Evolutionary conservation across 2,329 filamentous ascomycete genomes (phyloP), one percentile per base, ranked within the genome.

Genomic region (Thielaviopsis musarum): DNA sequence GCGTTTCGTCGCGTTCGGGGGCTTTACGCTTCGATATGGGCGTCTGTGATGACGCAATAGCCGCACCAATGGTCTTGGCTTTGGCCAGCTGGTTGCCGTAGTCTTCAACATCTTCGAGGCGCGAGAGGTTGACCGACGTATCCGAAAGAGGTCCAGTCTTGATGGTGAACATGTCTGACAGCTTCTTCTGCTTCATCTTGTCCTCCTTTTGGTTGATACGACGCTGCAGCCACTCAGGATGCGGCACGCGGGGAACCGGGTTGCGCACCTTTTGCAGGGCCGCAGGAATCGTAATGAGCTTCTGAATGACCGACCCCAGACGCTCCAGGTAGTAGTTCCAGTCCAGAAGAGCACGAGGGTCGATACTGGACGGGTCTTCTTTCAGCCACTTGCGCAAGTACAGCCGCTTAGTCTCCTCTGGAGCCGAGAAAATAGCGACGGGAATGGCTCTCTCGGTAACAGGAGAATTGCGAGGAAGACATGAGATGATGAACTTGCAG

Each of bases 401-500:
- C 67, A 84, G 82, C 56, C 88, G 82, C 73, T 96, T 97, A 60
- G 94, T 85, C 5, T 82, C 80, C 60, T 91, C 84, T 59, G 97
- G 91, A 0, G 93, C 90, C 0, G 93, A 96, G 71, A 98, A 97
- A 63, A 99, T 98, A 21, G 93, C 90, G 5, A 98, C 90, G 0
- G 93, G 93, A 61, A 98, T 81, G 22, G 93, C 93, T 66, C 93
- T 81, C 65, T 98, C 94, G 0, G 93, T 98, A 62, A 98, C 91
- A 1, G 93, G 91, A 0, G 91, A 88, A 67, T 88, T 88, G 67
- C 84, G 87, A 3, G 93, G 93, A 63, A 80, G 82, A 15, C 89
- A 80, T 57, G 91, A 95, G 67, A 99, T 96, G 69, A 99, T 96
- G 71, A 97, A 99, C 72, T 97, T 97, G 83, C 93, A 99, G 74